Evolutionary conservation across 2,329 filamentous ascomycete genomes (phyloP).

Genomic region (Stromatinia cepivora): DNA sequence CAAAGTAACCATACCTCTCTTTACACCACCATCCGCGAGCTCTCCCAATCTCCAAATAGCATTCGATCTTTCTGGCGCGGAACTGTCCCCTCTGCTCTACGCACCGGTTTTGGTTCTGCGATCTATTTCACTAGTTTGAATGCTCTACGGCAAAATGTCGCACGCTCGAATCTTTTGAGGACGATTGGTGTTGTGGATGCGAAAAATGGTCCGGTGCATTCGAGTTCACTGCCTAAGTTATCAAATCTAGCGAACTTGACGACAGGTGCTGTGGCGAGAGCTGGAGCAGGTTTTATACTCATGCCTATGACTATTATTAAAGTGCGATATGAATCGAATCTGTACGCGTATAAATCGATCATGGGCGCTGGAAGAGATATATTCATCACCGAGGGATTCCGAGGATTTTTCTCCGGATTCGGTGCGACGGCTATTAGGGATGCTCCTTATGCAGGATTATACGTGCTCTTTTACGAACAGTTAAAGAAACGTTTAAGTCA

Average conservation of each 20-base stretch:
- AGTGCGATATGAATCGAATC: constrained; percentile 86
- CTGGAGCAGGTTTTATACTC: constrained; percentile 83
- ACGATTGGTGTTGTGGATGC: constrained; percentile 37
- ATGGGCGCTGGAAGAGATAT: constrained; percentile 74
- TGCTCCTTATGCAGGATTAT: constrained; percentile 94
- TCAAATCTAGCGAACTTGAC: constrained; percentile 82
- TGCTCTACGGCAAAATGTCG: constrained; percentile 69
- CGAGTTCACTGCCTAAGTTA: constrained; percentile 76
- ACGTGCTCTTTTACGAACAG: constrained; percentile 91
- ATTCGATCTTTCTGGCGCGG: constrained; percentile 85
- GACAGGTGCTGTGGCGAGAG: constrained; percentile 80
- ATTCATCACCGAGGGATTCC: constrained; percentile 66
- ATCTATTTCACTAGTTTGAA: constrained; percentile 93
- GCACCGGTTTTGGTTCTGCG: constrained; percentile 89
- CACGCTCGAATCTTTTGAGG: constrained; percentile 46
- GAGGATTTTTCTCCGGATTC: constrained; percentile 90
- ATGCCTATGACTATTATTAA: constrained; percentile 98
- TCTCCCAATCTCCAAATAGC: constrained; percentile 62
- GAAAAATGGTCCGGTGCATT: constrained; percentile 43
- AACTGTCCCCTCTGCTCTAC: constrained; percentile 86
- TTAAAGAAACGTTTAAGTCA: constrained; percentile 62
- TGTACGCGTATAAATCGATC: constrained; percentile 82
- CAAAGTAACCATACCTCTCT: constrained; percentile 76
- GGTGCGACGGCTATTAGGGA: constrained; percentile 91
- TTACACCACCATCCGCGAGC: constrained; percentile 64